A percentile compares a stretch with the other conserved stretches of the same genome.
These are phyloP conservation scores for Sungouiella thailandica DNA, from an alignment of 805 yeast genomes.

Conservation along the genomic window DNA sequence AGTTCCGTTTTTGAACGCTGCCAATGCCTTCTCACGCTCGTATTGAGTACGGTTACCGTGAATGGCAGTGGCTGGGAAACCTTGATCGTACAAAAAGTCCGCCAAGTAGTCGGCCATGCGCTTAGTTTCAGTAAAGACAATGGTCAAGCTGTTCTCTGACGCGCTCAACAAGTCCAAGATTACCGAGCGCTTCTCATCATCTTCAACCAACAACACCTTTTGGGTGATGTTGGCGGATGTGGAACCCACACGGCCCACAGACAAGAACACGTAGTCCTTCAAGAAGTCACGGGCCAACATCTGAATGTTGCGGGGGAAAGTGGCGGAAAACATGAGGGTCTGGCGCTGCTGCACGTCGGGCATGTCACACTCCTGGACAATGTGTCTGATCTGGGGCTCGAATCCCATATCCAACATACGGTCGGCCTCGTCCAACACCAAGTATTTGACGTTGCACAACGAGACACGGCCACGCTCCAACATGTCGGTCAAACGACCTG, in stretches of 20 bases:
- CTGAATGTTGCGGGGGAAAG: slow-evolving; percentile 98
- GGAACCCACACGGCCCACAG: slow-evolving; percentile 99
- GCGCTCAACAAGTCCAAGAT: slow-evolving; percentile 79
- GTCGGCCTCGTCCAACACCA: slow-evolving; percentile 98
- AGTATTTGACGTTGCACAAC: slow-evolving; percentile 80
- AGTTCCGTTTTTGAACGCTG: slow-evolving; percentile 85
- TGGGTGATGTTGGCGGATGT: slow-evolving; percentile 98
- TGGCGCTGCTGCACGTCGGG: slow-evolving; percentile 88
- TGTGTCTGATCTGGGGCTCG: slow-evolving; percentile 98
- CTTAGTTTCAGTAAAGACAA: slow-evolving; percentile 96
- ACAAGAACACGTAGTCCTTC: slow-evolving; percentile 89
- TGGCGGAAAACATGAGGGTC: slow-evolving; percentile 97
- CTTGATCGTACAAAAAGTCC: slow-evolving; percentile 82
- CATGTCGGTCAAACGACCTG: slow-evolving; percentile 97
- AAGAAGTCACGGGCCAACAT: slow-evolving; percentile 95
- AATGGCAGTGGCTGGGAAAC: slow-evolving; percentile 95
- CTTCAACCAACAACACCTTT: slow-evolving; percentile 86
- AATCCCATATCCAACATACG: slow-evolving; percentile 99
- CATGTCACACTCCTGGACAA: slow-evolving; percentile 98
- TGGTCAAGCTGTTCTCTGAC: slow-evolving; percentile 78
- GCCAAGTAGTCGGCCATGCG: slow-evolving; percentile 96
- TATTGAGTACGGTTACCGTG: slow-evolving; percentile 98
- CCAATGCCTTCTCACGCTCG: slow-evolving; percentile 97
- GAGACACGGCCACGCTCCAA: slow-evolving; percentile 93
- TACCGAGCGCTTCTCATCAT: slow-evolving; percentile 85